A percentile compares a stretch with the other conserved stretches of the same genome.
These are phyloP conservation scores for Colletotrichum salicis DNA, from an alignment of 2,329 filamentous ascomycete species.

Conservation along the genomic window DNA sequence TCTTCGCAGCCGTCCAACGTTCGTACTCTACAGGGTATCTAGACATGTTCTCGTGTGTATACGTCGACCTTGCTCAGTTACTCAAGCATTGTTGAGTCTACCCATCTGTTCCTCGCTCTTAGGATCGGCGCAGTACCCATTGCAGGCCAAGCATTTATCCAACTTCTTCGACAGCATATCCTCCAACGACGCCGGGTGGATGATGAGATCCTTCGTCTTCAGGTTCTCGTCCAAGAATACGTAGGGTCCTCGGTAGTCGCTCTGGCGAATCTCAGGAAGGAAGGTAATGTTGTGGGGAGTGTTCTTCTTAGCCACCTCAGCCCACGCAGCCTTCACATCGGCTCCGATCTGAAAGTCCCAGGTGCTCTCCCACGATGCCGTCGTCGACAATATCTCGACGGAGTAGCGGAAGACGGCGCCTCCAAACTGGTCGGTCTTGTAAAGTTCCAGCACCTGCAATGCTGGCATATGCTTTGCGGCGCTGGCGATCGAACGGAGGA, in stretches of 20 bases:
- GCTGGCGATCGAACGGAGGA: constrained; percentile 38
- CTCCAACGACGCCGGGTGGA: constrained; percentile 25
- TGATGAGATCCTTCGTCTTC: constrained; percentile 40
- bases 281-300: constrained; percentile 20
- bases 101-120: constrained; percentile 21
- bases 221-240: constrained; percentile 34
- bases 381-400: constrained; percentile 24
- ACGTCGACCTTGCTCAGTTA: background rate
- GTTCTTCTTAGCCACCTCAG: constrained; percentile 16
- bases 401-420: constrained; percentile 43
- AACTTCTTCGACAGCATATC: constrained; percentile 35
- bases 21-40: constrained; percentile 27
- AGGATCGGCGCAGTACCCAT: constrained; percentile 31
- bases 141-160: constrained; percentile 31
- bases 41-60: constrained; percentile 20
- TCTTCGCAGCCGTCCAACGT: background rate
- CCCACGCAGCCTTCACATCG: constrained; percentile 18
- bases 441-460: constrained; percentile 41
- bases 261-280: constrained; percentile 25
- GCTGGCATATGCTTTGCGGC: constrained; percentile 42
- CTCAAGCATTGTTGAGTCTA: constrained; percentile 11
- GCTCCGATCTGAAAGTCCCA: constrained; percentile 25
- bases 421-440: constrained; percentile 39
- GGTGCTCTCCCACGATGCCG: constrained; percentile 28
- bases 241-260: constrained; percentile 34